These are phyloP conservation scores for Albugo candida DNA, from an alignment of 352 stramenopile species.

Conservation along the genomic window DNA sequence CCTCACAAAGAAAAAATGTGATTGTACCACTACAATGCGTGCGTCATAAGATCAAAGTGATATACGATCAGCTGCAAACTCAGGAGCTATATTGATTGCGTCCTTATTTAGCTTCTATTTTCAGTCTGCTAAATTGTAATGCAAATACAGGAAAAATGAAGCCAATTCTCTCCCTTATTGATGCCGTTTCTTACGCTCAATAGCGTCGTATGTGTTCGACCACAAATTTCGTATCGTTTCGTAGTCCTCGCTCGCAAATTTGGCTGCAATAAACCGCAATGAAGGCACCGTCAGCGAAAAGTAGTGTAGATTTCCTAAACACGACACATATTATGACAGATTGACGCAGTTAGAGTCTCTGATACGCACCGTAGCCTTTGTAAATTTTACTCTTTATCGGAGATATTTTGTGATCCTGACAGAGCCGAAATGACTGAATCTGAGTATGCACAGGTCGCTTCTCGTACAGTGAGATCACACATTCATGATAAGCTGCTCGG, in stretches of 20 bases:
- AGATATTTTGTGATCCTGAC: slow-evolving; percentile 67
- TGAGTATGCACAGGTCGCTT: slow-evolving; percentile 62
- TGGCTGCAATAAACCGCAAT: slow-evolving; percentile 57
- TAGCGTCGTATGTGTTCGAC: slow-evolving; percentile 59
- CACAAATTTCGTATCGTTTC: slow-evolving; percentile 66
- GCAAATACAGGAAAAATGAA: neutral
- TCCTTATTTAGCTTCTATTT: no score
- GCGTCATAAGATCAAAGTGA: no score
- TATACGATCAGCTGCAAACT: no score
- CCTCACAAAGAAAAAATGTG: neutral
- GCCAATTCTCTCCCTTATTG: no score
- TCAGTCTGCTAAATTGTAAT: neutral
- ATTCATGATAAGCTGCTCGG: slow-evolving; percentile 65
- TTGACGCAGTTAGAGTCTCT: neutral
- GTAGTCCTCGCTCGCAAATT: slow-evolving; percentile 72
- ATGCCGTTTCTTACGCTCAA: slow-evolving; percentile 57
- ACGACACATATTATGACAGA: neutral
- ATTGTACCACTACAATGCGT: no score
- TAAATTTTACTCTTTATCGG: slow-evolving; percentile 79
- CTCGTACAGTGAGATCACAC: slow-evolving; percentile 69
- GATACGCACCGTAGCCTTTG: slow-evolving; percentile 44
- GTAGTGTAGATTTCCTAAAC: slow-evolving; percentile 54
- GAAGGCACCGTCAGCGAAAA: slow-evolving; percentile 66
- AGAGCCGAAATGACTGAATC: slow-evolving; percentile 70
- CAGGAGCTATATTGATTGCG: no score